A percentile compares a stretch with the other conserved stretches of the same genome.
These are phyloP conservation scores for Trapa bicornis DNA, from an alignment of 345 rosid genomes.

Conservation along the genomic window DNA sequence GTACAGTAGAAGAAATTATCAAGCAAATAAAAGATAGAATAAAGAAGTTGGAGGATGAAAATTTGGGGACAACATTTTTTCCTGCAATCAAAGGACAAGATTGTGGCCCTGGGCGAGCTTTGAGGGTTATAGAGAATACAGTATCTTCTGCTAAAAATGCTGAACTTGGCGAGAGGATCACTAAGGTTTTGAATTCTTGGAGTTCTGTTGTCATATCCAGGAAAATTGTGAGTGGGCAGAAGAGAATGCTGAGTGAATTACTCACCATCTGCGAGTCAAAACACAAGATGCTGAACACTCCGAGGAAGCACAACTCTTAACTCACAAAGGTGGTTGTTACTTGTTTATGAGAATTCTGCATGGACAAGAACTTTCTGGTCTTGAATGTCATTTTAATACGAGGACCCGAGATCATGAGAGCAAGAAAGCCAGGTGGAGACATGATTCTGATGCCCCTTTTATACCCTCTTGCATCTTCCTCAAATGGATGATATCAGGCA, in stretches of 20 bases:
- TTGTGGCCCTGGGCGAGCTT: slow-evolving; percentile 62
- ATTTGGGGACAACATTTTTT: slow-evolving; percentile 35
- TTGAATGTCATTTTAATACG: background rate
- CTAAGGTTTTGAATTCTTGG: slow-evolving; percentile 52
- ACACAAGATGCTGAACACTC: slow-evolving; percentile 33
- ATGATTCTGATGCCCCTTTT: background rate
- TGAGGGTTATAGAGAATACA: slow-evolving; percentile 35
- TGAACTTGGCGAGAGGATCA: slow-evolving; percentile 50
- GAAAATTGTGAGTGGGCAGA: slow-evolving; percentile 38
- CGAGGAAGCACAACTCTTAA: slow-evolving; percentile 50
- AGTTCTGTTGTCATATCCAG: slow-evolving; percentile 39
- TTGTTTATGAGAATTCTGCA: background rate
- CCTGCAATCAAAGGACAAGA: slow-evolving; percentile 25
- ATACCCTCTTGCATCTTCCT: background rate
- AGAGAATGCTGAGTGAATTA: slow-evolving; percentile 31
- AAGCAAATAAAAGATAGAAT: slow-evolving; percentile 37
- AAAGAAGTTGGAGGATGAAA: slow-evolving; percentile 42
- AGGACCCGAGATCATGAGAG: background rate
- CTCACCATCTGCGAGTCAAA: slow-evolving; percentile 56
- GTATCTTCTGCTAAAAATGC: slow-evolving; percentile 27
- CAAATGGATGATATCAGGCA: background rate
- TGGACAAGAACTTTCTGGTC: background rate
- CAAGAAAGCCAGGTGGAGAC: background rate
- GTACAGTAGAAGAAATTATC: slow-evolving; percentile 40
- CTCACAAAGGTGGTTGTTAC: slow-evolving; percentile 19